Conservation (phyloP, 768 basidiomycete species). For the Suillus weaverae region DNA sequence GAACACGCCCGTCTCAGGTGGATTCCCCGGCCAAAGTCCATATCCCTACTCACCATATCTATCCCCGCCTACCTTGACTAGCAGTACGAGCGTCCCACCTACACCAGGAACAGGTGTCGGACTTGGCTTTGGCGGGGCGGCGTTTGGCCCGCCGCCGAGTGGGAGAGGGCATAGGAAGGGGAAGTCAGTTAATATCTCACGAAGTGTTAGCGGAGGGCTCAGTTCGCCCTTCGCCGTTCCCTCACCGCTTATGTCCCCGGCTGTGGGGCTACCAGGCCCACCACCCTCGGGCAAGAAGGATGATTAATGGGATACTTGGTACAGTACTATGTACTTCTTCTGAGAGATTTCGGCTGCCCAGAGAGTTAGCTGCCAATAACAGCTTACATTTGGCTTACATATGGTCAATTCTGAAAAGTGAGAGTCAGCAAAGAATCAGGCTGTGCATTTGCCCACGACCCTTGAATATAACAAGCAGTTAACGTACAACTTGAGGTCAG, state of each 20-base stretch:
- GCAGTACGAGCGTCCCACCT: slow-evolving; percentile 31
- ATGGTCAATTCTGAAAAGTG: background rate
- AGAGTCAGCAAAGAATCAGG: background rate
- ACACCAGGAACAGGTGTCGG: slow-evolving; percentile 26
- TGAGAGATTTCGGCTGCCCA: background rate
- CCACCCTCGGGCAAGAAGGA: slow-evolving; percentile 26
- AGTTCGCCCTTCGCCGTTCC: slow-evolving; percentile 15
- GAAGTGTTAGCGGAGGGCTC: slow-evolving; percentile 18
- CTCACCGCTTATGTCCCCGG: slow-evolving; percentile 27
- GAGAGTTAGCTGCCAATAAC: background rate
- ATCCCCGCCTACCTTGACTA: slow-evolving; percentile 30
- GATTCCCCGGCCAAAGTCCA: slow-evolving; percentile 27
- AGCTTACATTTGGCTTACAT: background rate
- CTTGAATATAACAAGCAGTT: background rate
- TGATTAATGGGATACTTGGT: slow-evolving; percentile 21
- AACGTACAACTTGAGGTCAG: background rate
- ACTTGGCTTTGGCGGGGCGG: slow-evolving; percentile 21
- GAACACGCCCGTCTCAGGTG: slow-evolving; percentile 34
- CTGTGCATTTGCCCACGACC: background rate
- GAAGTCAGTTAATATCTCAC: slow-evolving; percentile 5
- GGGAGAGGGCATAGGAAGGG: slow-evolving; percentile 17
- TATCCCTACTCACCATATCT: slow-evolving; percentile 35
- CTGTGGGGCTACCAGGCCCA: slow-evolving; percentile 19
- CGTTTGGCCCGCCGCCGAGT: slow-evolving; percentile 21
- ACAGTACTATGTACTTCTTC: background rate